Evolutionary conservation across 768 basidiomycete genomes (phyloP), one percentile per base, ranked within the genome.

Genomic region (Leccinum boreale): DNA sequence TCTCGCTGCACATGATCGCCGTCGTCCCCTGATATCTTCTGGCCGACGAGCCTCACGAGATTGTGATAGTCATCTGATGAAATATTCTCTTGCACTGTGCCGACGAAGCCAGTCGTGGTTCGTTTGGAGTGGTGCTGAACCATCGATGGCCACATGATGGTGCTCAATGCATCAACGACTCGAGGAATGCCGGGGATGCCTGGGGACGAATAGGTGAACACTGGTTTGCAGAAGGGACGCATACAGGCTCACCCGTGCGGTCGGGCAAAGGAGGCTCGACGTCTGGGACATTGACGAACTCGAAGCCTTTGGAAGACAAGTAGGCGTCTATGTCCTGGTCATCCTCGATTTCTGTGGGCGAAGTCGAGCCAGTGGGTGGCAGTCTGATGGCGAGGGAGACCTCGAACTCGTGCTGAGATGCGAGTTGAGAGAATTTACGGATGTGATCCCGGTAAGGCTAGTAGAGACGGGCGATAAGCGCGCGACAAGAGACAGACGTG

Each of bases 141-240:
- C 82, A 94, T 86, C 0, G 87, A 87, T 4, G 91, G 87, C 91
- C 91, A 94, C 86, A 93, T 91, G 64, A 94, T 84, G 1, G 92
- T 92, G 70, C 89, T 87, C 46, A 94, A 74, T 11, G 91, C 89
- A 66, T 92, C 90, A 19, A 90, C 63, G 8, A 92, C 84, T 24
- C 92, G 84, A 29, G 83, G 81, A 33, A 91, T 79, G 12, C 81
- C 81, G 15, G 68, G 81, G 52, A 83, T 77, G 17, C 74, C 85
- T 84, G 49, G 35, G 51, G 28, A 53, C 5, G 7, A 11, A 50
- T 12, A 48, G 29, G 15, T 61, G 55, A 61, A 53, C 28, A 14
- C 33, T 29, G 26, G 3, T 8, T 10, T 11, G 39, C 6, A 19
- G 52, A 3, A 11, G 28, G 21, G 39, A 42, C 26, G 49, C 12